These are phyloP conservation scores for Cucumis cinereus DNA, from an alignment of 306 rosid genomes.

Conservation along the genomic window DNA sequence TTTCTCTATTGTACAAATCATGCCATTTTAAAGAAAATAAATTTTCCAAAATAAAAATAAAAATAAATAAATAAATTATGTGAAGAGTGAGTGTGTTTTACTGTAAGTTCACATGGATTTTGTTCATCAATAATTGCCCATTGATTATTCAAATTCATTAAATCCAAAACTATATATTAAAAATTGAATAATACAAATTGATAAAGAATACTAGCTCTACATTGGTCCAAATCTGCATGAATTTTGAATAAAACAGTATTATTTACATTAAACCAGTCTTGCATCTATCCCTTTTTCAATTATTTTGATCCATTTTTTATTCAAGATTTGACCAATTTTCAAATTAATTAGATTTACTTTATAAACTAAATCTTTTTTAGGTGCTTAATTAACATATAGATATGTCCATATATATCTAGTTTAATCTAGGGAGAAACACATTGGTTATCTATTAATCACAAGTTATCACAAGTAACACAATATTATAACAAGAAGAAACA, in stretches of 20 bases:
- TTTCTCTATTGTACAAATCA: background rate
- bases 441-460: too few relatives aligned
- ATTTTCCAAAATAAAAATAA: background rate
- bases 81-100: background rate
- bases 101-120: slow-evolving; percentile 1
- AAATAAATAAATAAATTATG: background rate
- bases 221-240: background rate
- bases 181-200: background rate
- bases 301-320: background rate
- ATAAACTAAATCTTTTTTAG: too few relatives aligned
- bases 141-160: background rate
- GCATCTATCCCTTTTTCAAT: background rate
- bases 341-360: too few relatives aligned
- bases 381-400: too few relatives aligned
- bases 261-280: background rate
- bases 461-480: too few relatives aligned
- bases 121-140: background rate
- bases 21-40: background rate
- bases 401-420: too few relatives aligned
- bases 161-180: background rate
- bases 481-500: too few relatives aligned
- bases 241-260: background rate
- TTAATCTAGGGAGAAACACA: too few relatives aligned
- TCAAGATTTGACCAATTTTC: background rate
- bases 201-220: background rate